Base-by-base conservation (phyloP, 108 stramenopile species). In the Cyclotella cryptica region DNA sequence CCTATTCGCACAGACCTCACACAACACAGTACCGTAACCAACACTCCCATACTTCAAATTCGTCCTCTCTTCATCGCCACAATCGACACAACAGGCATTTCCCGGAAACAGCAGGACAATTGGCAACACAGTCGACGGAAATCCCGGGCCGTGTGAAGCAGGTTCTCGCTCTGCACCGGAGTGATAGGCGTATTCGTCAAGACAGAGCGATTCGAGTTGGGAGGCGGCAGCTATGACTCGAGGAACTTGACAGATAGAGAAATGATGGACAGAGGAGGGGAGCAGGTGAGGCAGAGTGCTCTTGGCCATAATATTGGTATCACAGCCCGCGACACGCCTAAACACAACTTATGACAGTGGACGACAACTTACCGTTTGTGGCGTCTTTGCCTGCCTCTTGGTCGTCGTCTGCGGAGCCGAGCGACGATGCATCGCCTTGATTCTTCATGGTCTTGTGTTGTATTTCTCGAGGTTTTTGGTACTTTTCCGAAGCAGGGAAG, bases 1-100 rank as follows among this genome's bases (percentile, higher is more conserved):
- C 12, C 72, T 63, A 52, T 62, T 39, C 0, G 72, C 79, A 62
- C 79, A 80, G 22, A 68, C 71, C 26, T 54, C 24, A 39, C 79
- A 80, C 26, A 80, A 28, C 24, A 80, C 24, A 15, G 79, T 80
- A 0, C 79, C 79, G 44, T 80, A 80, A 0, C 79, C 72, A 43
- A 80, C 27, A 3, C 64, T 66, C 24, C 66, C 79, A 62, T 55
- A 80, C 44, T 40, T 35, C 40, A 74, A 45, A 30, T 12, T 10
- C 0, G 68, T 66, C 12, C 41, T 44, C 47, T 46, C 30, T 14
- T 73, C 66, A 28, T 69, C 66, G 0, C 79, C 79, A 22, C 79
- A 80, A 46, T 80, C 79, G 12, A 80, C 79, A 30, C 79, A 80
- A 57, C 79, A 80, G 12, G 63, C 57, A 44, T 80, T 80, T 22